Base-by-base conservation (phyloP, 768 basidiomycete genomes). In the Tylopilus sp. region DNA sequence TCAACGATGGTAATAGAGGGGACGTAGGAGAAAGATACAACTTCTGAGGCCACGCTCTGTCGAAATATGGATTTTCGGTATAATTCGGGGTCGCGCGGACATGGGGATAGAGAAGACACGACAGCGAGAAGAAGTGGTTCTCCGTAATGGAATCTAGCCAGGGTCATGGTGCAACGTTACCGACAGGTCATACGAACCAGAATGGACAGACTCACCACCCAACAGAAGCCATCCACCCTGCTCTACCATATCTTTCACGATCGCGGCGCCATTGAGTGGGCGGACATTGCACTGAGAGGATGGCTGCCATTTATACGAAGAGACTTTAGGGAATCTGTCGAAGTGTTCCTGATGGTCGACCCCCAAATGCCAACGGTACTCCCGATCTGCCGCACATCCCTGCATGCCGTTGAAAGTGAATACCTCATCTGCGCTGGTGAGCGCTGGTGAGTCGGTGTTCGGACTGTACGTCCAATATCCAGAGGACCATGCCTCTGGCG, bases 101-200 rank as follows among this genome's bases (percentile, higher is more conserved):
- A 59, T 86, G 82, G 0, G 85, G 83, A 64, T 79, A 80, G 3
- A 87, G 73, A 38, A 78, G 58, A 59, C 85, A 87, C 0, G 84
- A 86, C 1, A 86, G 62, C 6, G 85, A 86, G 65, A 86, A 87
- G 71, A 87, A 87, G 63, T 87, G 84, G 55, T 81, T 82, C 61
- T 88, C 85, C 2, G 81, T 80, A 17, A 86, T 80, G 0, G 84
- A 86, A 59, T 88, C 85, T 82, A 55, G 52, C 23, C 48, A 20
- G 4, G 12, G 11, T 30, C 53, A 45, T 42, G 13, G 21, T 47
- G 39, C 9, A 20, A 12, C 3, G 35, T 60, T 43, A 60, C n/a
- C 18, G 36, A 47, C 35, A 50, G 30, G 33, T 35, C 15, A 4
- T 25, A 26, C 23, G 4, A 26, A 13, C 36, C 26, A 25, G 15